Evolutionary conservation across 2,329 filamentous ascomycete species (phyloP).

Genomic region (Neurospora sp.): DNA sequence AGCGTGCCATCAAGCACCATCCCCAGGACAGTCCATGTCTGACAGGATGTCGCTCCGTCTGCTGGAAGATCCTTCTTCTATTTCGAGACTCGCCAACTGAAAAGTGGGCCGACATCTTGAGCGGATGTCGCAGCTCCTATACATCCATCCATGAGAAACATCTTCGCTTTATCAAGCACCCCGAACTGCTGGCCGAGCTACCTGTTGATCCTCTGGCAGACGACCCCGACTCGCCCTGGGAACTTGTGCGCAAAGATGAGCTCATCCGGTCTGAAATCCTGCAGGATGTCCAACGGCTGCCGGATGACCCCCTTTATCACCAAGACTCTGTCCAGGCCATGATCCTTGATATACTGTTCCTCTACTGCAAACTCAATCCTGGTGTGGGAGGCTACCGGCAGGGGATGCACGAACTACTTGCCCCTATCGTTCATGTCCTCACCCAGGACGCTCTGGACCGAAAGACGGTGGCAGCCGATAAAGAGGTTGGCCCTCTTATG

Average conservation of each 20-base stretch:
- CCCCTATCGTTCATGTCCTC: slow-evolving; percentile 77
- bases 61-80: slow-evolving; percentile 86
- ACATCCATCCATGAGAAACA: slow-evolving; percentile 61
- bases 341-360: slow-evolving; percentile 81
- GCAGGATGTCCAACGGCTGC: slow-evolving; percentile 89
- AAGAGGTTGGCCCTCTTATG: slow-evolving; percentile 41
- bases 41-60: slow-evolving; percentile 71
- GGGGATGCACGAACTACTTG: slow-evolving; percentile 94
- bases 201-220: slow-evolving; percentile 78
- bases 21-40: slow-evolving; percentile 53
- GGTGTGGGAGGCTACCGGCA: slow-evolving; percentile 85
- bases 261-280: slow-evolving; percentile 75
- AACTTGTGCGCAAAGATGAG: slow-evolving; percentile 76
- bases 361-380: slow-evolving; percentile 89
- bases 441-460: slow-evolving; percentile 67
- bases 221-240: slow-evolving; percentile 82
- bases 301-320: slow-evolving; percentile 85
- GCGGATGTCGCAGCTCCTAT: slow-evolving; percentile 66
- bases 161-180: slow-evolving; percentile 72
- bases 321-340: slow-evolving; percentile 66
- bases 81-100: slow-evolving; percentile 56
- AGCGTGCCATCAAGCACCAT: slow-evolving; percentile 52
- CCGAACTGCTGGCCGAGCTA: slow-evolving; percentile 63
- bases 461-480: slow-evolving; percentile 19
- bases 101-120: slow-evolving; percentile 59